Percentiles rank a stretch among this genome's conserved stretches.
Evolutionary conservation across 2,329 filamentous ascomycete species (phyloP).

Genomic region (Capronia americana): DNA sequence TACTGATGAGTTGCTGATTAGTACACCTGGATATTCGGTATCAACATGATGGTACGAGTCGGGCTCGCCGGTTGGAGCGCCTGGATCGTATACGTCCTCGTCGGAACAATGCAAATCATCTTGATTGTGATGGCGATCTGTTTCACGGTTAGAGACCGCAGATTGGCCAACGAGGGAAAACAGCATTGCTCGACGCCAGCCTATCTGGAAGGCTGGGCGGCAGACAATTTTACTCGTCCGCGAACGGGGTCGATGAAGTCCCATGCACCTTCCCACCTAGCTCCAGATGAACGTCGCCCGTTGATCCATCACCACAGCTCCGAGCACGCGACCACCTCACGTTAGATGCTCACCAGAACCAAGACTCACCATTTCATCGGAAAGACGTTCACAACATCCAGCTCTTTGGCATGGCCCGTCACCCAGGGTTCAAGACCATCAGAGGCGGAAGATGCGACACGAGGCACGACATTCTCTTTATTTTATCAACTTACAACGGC

Average conservation of each 20-base stretch:
- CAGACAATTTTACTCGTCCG: constrained; percentile 12
- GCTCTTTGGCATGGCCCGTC: background rate
- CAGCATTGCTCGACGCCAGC: constrained; percentile 21
- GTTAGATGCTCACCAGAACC: background rate
- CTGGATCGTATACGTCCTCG: constrained; percentile 29
- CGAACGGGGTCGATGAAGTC: constrained; percentile 17
- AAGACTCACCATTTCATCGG: too few species aligned
- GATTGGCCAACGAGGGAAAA: constrained; percentile 24
- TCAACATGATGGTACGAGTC: constrained; percentile 28
- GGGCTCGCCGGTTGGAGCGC: constrained; percentile 20
- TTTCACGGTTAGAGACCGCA: constrained; percentile 26
- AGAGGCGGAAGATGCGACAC: background rate
- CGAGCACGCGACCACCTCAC: background rate
- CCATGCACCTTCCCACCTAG: constrained; percentile 17
- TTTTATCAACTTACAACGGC: background rate
- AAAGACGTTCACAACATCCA: background rate
- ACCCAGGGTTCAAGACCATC: background rate
- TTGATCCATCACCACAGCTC: constrained; percentile 14
- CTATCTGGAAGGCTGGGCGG: constrained; percentile 20
- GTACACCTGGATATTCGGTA: constrained; percentile 32
- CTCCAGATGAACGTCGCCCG: constrained; percentile 24
- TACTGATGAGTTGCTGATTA: constrained; percentile 9
- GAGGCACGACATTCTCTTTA: background rate
- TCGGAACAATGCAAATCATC: constrained; percentile 28
- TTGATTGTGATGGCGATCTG: constrained; percentile 21